Conservation (phyloP, 371 early-diverging fungal genomes). For the Lichtheimia hyalospora region DNA sequence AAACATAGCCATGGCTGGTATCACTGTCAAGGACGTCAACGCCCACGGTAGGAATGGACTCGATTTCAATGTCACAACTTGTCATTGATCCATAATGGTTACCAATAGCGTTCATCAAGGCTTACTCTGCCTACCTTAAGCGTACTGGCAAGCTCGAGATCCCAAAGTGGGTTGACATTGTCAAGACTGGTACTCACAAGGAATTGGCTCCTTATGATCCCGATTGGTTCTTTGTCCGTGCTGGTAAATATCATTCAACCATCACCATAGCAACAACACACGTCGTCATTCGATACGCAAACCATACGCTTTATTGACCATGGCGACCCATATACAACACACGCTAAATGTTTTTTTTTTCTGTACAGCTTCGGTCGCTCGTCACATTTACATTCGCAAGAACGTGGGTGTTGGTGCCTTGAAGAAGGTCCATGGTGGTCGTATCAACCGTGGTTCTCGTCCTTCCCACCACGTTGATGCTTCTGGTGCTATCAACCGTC, state of each 20-base stretch:
- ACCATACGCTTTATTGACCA: too few relatives aligned
- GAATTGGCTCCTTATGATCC: slow-evolving; percentile 96
- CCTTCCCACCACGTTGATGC: slow-evolving; percentile 90
- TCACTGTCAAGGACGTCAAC: slow-evolving; percentile 97
- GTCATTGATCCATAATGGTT: background rate
- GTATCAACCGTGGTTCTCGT: slow-evolving; percentile 90
- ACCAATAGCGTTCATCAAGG: slow-evolving; percentile 83
- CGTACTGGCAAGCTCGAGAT: slow-evolving; percentile 97
- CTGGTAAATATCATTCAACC: slow-evolving; percentile 57
- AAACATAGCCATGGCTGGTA: slow-evolving; percentile 53
- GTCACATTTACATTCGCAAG: slow-evolving; percentile 96
- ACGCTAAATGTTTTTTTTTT: background rate
- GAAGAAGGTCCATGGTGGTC: slow-evolving; percentile 91
- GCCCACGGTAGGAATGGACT: slow-evolving; percentile 61
- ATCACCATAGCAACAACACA: background rate
- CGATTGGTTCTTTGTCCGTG: slow-evolving; percentile 99
- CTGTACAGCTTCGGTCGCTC: slow-evolving; percentile 87
- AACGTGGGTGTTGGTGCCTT: slow-evolving; percentile 95
- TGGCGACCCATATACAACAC: too few relatives aligned
- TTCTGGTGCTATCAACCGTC: slow-evolving; percentile 93
- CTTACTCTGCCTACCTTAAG: slow-evolving; percentile 98
- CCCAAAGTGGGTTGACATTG: slow-evolving; percentile 98
- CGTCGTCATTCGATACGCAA: too few relatives aligned
- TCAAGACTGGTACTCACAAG: slow-evolving; percentile 96
- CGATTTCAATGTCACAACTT: too few relatives aligned